Evolutionary conservation across 306 rosid species (phyloP).

Genomic region (Rubus idaeus): DNA sequence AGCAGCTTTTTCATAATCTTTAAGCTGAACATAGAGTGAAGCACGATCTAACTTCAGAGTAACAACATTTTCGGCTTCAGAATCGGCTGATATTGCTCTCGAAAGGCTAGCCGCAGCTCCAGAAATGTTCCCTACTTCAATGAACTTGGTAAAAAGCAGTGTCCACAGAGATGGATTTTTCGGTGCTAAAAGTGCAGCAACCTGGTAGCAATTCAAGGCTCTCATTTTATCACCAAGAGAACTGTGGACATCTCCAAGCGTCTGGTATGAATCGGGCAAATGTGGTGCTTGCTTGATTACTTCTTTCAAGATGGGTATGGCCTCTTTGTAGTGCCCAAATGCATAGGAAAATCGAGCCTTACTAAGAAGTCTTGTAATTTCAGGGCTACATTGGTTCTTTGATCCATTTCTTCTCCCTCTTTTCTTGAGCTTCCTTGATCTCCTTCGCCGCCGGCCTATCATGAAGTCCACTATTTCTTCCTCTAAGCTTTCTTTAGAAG

Average conservation of each 20-base stretch:
- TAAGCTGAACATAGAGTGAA: conserved; percentile 57
- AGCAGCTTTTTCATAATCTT: conserved; percentile 81
- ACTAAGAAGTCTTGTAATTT: conserved; percentile 53
- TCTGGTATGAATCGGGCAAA: conserved; percentile 74
- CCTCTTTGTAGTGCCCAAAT: conserved; percentile 57
- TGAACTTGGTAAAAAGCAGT: conserved; percentile 58
- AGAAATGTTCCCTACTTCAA: conserved; percentile 57
- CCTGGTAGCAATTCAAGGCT: conserved; percentile 70
- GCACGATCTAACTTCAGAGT: conserved; percentile 61
- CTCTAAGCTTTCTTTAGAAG: conserved; percentile 46
- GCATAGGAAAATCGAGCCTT: conserved; percentile 69
- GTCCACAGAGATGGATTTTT: conserved; percentile 74
- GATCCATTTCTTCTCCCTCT: conserved; percentile 86
- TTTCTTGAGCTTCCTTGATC: conserved; percentile 64
- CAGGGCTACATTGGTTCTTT: conserved; percentile 60
- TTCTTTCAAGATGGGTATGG: conserved; percentile 56
- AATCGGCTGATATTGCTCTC: conserved; percentile 82
- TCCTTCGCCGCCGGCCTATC: conserved; percentile 51
- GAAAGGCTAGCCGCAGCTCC: conserved; percentile 73
- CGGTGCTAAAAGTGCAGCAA: conserved; percentile 73
- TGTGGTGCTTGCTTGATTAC: conserved; percentile 76
- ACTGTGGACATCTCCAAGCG: conserved; percentile 66
- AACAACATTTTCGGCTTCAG: conserved; percentile 35
- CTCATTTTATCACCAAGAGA: conserved; percentile 51
- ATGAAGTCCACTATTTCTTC: conserved; percentile 62